These are phyloP conservation scores for Catunica adiposa DNA, from an alignment of 2,329 filamentous ascomycete genomes.

Conservation along the genomic window DNA sequence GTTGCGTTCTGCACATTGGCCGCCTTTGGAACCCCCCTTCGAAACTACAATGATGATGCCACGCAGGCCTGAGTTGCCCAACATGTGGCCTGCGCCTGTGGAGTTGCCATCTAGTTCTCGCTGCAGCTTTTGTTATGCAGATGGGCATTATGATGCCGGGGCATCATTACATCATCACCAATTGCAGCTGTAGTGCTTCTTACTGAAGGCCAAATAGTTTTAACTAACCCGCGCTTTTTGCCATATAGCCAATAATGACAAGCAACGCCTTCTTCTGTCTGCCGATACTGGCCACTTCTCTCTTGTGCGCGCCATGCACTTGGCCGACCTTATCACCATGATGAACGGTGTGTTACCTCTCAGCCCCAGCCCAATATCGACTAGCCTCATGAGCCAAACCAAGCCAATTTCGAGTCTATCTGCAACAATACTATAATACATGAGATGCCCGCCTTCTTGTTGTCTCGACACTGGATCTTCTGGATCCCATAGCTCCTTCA, in stretches of 20 bases:
- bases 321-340: slow-evolving; percentile 72
- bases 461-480: too few species aligned
- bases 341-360: slow-evolving; percentile 47
- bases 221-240: not conserved
- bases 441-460: not conserved
- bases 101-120: not conserved
- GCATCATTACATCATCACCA: too few species aligned
- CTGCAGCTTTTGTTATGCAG: not conserved
- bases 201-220: too few species aligned
- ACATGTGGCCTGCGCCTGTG: too few species aligned
- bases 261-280: slow-evolving; percentile 58
- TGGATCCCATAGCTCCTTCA: too few species aligned
- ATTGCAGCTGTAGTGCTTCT: too few species aligned
- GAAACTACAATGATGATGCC: not conserved
- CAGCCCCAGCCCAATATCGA: not conserved
- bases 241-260: slow-evolving; percentile 41
- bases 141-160: not conserved
- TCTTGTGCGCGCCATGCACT: slow-evolving; percentile 51
- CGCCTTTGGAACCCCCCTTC: not conserved
- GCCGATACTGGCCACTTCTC: slow-evolving; percentile 59
- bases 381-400: not conserved
- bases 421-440: too few species aligned
- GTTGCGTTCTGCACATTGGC: not conserved
- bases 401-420: not conserved
- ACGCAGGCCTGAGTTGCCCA: not conserved